phyloP scores from a whole-genome alignment of 345 rosid genomes.

The Citrus mangshanensis region DNA sequence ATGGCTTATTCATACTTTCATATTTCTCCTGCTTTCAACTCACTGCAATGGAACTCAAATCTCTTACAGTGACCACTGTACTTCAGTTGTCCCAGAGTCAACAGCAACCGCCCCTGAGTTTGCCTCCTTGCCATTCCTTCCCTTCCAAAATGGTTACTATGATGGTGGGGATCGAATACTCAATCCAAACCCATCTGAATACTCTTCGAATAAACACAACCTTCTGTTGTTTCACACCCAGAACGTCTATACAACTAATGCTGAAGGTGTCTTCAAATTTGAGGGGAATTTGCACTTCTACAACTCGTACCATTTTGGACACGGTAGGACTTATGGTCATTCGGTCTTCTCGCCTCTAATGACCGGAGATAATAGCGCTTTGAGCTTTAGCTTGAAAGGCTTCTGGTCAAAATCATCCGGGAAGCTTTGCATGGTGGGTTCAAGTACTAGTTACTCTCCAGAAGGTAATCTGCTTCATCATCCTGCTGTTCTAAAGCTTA shows the following conservation, averaged over 20 bases:
- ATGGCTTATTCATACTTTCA: background rate
- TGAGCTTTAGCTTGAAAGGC: constrained; percentile 29
- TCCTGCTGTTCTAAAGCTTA: constrained; percentile 23
- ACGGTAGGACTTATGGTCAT: background rate
- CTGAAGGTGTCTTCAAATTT: constrained; percentile 19
- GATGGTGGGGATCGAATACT: constrained; percentile 22
- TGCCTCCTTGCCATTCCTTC: constrained; percentile 22
- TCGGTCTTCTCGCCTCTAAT: background rate
- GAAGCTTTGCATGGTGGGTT: constrained; percentile 39
- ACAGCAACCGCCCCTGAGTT: constrained; percentile 8
- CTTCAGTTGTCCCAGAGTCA: constrained; percentile 5
- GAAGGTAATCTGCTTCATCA: constrained; percentile 17
- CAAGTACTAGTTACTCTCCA: constrained; percentile 1
- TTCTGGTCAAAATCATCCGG: constrained; percentile 30
- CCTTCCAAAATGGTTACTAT: constrained; percentile 24
- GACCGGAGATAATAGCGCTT: background rate
- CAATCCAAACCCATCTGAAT: background rate
- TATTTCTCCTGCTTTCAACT: background rate
- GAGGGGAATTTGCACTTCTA: constrained; percentile 19
- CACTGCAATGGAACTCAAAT: background rate
- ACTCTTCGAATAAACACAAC: background rate
- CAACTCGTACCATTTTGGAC: background rate
- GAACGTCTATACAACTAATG: constrained; percentile 16
- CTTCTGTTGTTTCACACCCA: constrained; percentile 11
- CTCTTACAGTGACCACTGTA: constrained; percentile 10